Evolutionary conservation across 2,329 filamentous ascomycete genomes (phyloP).

Genomic region (Aspergillus tanneri): DNA sequence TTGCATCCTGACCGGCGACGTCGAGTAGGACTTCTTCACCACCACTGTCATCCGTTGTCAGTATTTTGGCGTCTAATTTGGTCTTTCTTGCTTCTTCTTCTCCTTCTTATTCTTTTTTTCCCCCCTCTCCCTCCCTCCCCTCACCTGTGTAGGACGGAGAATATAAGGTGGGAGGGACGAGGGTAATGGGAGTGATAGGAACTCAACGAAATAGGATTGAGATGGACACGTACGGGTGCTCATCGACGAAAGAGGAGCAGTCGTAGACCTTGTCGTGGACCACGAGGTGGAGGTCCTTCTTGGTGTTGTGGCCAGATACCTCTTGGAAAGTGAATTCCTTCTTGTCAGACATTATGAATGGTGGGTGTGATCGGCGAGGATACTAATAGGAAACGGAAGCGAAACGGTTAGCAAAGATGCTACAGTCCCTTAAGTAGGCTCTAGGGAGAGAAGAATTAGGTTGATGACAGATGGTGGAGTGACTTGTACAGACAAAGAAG

Average conservation of each 20-base stretch:
- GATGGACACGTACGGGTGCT: conserved; percentile 92
- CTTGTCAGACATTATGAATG: conserved; percentile 53
- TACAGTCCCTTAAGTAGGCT: no score
- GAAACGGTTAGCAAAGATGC: conserved; percentile 3
- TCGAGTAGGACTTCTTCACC: conserved; percentile 98
- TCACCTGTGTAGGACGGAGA: not conserved
- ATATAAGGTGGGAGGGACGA: conserved; percentile 5
- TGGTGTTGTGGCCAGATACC: conserved; percentile 80
- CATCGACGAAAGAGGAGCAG: conserved; percentile 82
- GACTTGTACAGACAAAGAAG: not conserved
- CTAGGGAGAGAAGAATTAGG: not conserved
- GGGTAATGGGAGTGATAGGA: no score
- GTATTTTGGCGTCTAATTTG: no score
- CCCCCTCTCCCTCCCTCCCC: not conserved
- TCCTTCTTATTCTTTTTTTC: conserved; percentile 1
- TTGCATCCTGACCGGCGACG: conserved; percentile 91
- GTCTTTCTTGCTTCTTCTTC: no score
- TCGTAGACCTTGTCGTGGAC: conserved; percentile 98
- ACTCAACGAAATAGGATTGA: no score
- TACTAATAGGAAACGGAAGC: not conserved
- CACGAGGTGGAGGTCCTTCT: conserved; percentile 88
- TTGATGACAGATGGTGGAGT: not conserved
- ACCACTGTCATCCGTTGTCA: conserved; percentile 59
- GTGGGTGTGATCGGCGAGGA: conserved; percentile 13
- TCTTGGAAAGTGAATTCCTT: conserved; percentile 73